Base-by-base conservation (phyloP, 2,329 filamentous ascomycete genomes). In the Zymoseptoria pseudotritici region DNA sequence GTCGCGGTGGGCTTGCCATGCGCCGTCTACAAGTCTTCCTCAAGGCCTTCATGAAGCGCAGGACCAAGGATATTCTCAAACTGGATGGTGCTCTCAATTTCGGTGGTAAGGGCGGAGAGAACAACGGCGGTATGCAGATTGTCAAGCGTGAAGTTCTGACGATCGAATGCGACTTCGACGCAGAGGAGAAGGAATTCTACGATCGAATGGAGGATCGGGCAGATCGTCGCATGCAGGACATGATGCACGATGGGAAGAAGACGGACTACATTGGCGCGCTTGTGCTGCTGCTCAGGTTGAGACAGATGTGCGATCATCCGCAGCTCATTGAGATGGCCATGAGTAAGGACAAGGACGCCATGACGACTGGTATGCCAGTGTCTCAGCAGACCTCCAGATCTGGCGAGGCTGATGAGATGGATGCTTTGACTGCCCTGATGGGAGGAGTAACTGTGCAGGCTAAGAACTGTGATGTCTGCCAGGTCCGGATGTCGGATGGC, bases 41-140 rank as follows among this genome's bases (percentile, higher is more conserved):
- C 3, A 88, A 89, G 58, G 93, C 91, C 58, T 96, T 96, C 77
- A 99, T 99, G 94, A 96, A 97, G 78, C 87, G 94, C n/a, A 86
- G 94, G 50, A 97, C 92, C 8, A 99, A 99, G 75, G 91, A 96
- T 21, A 90, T 99, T n/a, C 78, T 99, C 62, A 96, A 94, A 75
- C 83, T 91, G 67, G 90, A 90, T 10, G 90, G 90, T 10, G 90
- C 90, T 0, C 78, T 95, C 19, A 89, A 89, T 61, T 87, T 89
- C 24, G 89, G 89, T 46, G 86, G 88, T 56, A 89, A 90, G 71
- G 84, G 83, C 13, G 77, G 75, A 62, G 75, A 76, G 59, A 75
- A 78, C 6, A 81, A 80, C 6, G 82, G 83, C 1, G 86, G 86
- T 1, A 97, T 99, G 79, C 90, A 91, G 73, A 93, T 97, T 61